These are phyloP conservation scores for Blastobotrys persicus DNA, from an alignment of 1,139 yeast genomes.

Conservation along the genomic window DNA sequence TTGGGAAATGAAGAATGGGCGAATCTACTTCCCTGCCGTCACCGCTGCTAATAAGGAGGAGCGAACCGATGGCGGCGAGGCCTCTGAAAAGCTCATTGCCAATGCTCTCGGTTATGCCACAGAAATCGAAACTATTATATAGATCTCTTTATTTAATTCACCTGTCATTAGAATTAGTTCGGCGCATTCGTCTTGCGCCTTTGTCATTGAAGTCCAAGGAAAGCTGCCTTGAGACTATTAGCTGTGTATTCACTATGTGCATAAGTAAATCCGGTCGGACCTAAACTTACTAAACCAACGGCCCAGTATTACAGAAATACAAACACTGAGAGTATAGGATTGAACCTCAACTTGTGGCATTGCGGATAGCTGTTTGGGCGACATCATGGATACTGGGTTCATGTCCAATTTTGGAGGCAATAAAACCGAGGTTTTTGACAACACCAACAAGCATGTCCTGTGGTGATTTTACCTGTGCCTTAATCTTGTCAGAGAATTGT, in stretches of 20 bases:
- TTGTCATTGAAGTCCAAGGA: too few species aligned
- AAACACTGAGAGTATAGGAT: too few species aligned
- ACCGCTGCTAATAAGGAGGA: slow-evolving; percentile 25
- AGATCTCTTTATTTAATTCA: slow-evolving; percentile 20
- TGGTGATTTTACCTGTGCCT: neutral
- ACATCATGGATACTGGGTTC: neutral
- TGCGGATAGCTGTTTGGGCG: slow-evolving; percentile 8
- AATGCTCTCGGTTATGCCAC: slow-evolving; percentile 77
- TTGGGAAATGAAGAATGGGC: slow-evolving; percentile 63
- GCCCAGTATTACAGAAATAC: too few species aligned
- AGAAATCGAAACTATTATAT: slow-evolving; percentile 83
- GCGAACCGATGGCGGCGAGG: slow-evolving; percentile 22
- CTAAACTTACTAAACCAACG: too few species aligned
- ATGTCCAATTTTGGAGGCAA: slow-evolving; percentile 19
- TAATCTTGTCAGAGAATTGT: slow-evolving; percentile 8
- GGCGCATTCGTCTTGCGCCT: too few species aligned
- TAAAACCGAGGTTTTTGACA: slow-evolving; percentile 17
- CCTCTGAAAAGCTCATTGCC: slow-evolving; percentile 48
- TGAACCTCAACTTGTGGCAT: neutral
- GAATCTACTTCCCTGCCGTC: slow-evolving; percentile 51
- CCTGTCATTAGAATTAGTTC: neutral
- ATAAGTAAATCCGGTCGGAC: too few species aligned
- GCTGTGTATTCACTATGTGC: neutral
- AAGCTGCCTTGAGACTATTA: too few species aligned
- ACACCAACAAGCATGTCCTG: slow-evolving; percentile 11